Base-by-base conservation (phyloP, 129 eudicot genomes). In the Chrysanthemum lavandulifolium region DNA sequence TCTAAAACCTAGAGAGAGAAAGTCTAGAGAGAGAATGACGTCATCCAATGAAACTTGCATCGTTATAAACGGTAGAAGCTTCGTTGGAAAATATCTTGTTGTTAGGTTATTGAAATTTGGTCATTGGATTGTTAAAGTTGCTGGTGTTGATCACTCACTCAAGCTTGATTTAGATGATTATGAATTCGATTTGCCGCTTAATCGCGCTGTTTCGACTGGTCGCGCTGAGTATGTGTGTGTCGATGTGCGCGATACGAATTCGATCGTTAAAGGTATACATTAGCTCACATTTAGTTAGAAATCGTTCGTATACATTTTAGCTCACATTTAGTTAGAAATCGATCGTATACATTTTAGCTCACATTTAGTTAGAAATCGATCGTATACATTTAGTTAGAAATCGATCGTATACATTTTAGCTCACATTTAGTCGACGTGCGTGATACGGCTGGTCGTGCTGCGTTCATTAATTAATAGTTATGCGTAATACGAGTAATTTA, bases 101-200 rank as follows among this genome's bases (percentile, higher is more conserved):
- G 74, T 13, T 14, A 82, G 91, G 76, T 80, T 93, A 61, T 59
- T 93, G 78, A 70, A 68, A 56, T 85, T 83, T 73, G 90, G 85
- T 10, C 69, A 82, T 76, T 89, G 96, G 96, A 85, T 85, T 80
- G 98, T 93, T 61, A 84, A 86, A 74, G 80, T 93, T 72, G 95
- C 95, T 71, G 98, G 86, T 79, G 83, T 86, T 16, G 54, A 81
- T 59, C 80, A 78, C 48, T 73, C 18, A 80, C 71, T 57, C 69
- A 77, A 66, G 9, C 86, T 81, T 61, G 80, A 80, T 64, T 76
- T 75, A 59, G 48, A 67, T 55, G 93, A 87, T 51, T 51, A 13
- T n/a, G 25, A 65, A 27, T 58, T 31, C 16, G 80, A 83, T 21
- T 71, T 86, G 27, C 70, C 71, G 12, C 83, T 91, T 43, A 61